A percentile compares a stretch with the other conserved stretches of the same genome.
phyloP scores from a whole-genome alignment of 192 early-diverging fungal genomes.

The Coemansia sp. region DNA sequence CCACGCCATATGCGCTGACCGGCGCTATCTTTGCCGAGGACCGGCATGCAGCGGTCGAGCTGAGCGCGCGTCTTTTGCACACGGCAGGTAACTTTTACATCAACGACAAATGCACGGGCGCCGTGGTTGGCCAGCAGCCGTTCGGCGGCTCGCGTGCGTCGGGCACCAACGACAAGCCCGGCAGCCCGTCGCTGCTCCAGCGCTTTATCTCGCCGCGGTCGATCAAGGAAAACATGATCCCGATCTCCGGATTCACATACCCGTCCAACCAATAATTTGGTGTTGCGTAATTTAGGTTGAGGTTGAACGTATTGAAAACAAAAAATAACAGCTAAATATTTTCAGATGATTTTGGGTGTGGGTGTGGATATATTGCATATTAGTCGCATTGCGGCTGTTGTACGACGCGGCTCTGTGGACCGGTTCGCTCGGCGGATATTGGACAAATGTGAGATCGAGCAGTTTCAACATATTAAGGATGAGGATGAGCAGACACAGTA shows the following conservation, averaged over 20 bases:
- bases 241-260: constrained; percentile 75
- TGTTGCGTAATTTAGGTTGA: too few species aligned
- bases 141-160: constrained; percentile 93
- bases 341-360: constrained; percentile 69
- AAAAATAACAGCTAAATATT: background rate
- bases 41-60: constrained; percentile 71
- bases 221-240: constrained; percentile 94
- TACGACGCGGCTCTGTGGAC: constrained; percentile 51
- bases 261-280: constrained; percentile 70
- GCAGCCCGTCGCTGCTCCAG: constrained; percentile 71
- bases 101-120: constrained; percentile 98
- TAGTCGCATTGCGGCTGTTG: constrained; percentile 59
- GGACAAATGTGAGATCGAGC: constrained; percentile 33
- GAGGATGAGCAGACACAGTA: constrained; percentile 13
- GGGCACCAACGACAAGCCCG: constrained; percentile 99
- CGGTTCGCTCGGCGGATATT: constrained; percentile 65
- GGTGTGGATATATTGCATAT: constrained; percentile 77
- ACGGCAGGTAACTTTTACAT: constrained; percentile 97
- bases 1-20: constrained; percentile 87
- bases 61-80: constrained; percentile 76
- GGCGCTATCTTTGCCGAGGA: constrained; percentile 89
- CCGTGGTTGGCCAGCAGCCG: constrained; percentile 96
- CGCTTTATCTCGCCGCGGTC: constrained; percentile 91
- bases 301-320: too few species aligned
- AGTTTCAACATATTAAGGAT: background rate